phyloP scores from a whole-genome alignment of 768 basidiomycete species.

The Sutorius australiensis region DNA sequence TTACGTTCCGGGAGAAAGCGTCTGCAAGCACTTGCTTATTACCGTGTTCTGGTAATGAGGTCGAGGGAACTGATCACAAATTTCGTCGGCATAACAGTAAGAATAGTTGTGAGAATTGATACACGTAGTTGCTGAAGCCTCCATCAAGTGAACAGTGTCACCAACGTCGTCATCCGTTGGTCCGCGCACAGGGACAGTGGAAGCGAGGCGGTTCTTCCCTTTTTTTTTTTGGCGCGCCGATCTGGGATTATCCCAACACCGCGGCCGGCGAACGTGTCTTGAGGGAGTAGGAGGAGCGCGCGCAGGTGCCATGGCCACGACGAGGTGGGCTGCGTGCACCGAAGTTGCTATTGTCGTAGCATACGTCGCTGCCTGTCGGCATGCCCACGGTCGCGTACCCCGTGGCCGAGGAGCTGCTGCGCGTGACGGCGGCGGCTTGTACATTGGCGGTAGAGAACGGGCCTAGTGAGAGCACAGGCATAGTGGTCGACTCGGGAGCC shows the following conservation, averaged over 20 bases:
- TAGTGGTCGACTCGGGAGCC: not conserved
- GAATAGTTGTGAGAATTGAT: not conserved
- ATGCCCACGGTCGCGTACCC: conserved; percentile 23
- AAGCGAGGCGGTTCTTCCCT: conserved; percentile 55
- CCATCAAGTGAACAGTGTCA: conserved; percentile 38
- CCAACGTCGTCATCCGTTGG: conserved; percentile 6
- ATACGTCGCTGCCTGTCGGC: conserved; percentile 35
- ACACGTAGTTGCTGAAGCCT: conserved; percentile 69
- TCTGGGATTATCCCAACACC: conserved; percentile 36
- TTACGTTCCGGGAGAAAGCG: conserved; percentile 47
- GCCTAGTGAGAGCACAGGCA: conserved; percentile 13
- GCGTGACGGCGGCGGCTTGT: conserved; percentile 9
- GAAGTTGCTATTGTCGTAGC: conserved; percentile 52
- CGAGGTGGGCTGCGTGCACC: conserved; percentile 64
- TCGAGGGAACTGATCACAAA: conserved; percentile 41
- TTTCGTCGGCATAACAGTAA: conserved; percentile 4
- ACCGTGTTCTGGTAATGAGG: conserved; percentile 51
- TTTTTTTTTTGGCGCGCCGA: conserved; percentile 47
- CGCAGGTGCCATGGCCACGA: conserved; percentile 50
- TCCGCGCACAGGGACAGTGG: conserved; percentile 15
- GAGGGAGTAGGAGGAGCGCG: no score
- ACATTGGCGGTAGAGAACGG: not conserved
- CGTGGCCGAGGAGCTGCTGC: conserved; percentile 21
- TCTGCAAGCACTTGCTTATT: conserved; percentile 43
- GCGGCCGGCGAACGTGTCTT: conserved; percentile 25